These are phyloP conservation scores for Sugiyamaella paludigena DNA, from an alignment of 1,139 yeast genomes.

Conservation along the genomic window DNA sequence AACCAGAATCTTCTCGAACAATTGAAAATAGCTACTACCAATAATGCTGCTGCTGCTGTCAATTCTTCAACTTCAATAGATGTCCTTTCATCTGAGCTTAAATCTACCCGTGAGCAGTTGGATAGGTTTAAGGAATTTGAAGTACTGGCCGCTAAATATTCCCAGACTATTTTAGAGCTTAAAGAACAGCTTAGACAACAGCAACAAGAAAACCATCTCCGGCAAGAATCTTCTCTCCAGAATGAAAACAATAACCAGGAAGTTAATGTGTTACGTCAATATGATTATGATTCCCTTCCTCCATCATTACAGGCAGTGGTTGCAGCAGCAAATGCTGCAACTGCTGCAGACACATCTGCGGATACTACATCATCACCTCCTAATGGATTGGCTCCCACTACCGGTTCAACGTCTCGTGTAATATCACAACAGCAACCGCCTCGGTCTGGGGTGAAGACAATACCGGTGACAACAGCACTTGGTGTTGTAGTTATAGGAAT, in stretches of 20 bases:
- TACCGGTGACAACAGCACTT: slow-evolving; percentile 29
- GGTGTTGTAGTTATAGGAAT: slow-evolving; percentile 32
- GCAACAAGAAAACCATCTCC: slow-evolving; percentile 3
- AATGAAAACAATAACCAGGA: slow-evolving; percentile 6
- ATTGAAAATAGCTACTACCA: slow-evolving; percentile 1
- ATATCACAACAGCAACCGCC: not conserved
- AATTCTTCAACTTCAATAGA: slow-evolving; percentile 6
- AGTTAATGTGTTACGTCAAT: not conserved
- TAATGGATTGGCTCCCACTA: not conserved
- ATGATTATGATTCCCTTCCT: not conserved
- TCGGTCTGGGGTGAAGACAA: not conserved
- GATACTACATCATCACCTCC: not conserved
- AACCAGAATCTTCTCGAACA: slow-evolving; percentile 10
- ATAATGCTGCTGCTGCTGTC: not conserved
- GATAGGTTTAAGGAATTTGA: slow-evolving; percentile 26
- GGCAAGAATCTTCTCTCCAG: slow-evolving; percentile 1
- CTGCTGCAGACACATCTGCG: not conserved
- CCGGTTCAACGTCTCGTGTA: not conserved
- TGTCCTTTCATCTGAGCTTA: slow-evolving; percentile 13
- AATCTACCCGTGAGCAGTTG: slow-evolving; percentile 14
- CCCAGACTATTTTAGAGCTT: slow-evolving; percentile 25
- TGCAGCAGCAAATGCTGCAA: not conserved
- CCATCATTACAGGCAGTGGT: not conserved
- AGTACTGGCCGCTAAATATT: slow-evolving; percentile 19
- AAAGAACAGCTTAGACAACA: slow-evolving; percentile 18